Evolutionary conservation across 2,329 filamentous ascomycete species (phyloP), one percentile per base, ranked within the genome.

Genomic region (Gyromitra esculenta): DNA sequence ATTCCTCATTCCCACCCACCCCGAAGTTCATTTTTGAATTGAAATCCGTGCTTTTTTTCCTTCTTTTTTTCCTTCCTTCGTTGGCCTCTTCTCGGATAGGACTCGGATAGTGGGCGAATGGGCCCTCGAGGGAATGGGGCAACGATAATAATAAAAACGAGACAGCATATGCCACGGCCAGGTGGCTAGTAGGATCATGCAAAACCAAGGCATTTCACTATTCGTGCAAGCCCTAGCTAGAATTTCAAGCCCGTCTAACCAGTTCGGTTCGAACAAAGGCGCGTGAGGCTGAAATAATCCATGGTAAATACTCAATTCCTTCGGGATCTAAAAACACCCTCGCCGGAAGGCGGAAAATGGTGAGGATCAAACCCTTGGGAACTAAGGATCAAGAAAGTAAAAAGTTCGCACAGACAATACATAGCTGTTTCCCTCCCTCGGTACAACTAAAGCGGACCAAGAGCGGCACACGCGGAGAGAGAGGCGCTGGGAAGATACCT

Each of bases 31-130:
- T 60, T 69, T 60, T 25, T 69, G 31, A 60, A 69, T 60, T 18
- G 25, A 48, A 68, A 75, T 64, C 56, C 56, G 64, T 68, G 25
- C 25, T 31, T 54, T 56, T 68, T 74, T 68, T 41, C 35, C 64
- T 62, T 59, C 71, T 56, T 73, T 57, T 37, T 56, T 65, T 72
- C 52, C 63, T 74, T 68, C 64, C 71, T 60, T 67, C 71, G 54
- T 63, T 74, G 71, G 65, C 54, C 25, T 63, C 64, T 25, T 59
- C 31, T 71, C 72, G 66, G 72, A 75, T 75, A 73, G 72, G 64
- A 64, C 65, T 75, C 72, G 72, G 66, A 75, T 75, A 75, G 50
- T 43, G 25, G 31, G 35, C 72, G 65, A 75, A 75, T 75, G 8
- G 41, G 50, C 54, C 48, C 41, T 43, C 31, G 48, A 59, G 13